Evolutionary conservation across 345 rosid genomes (phyloP).

Genomic region (Acer campestre): DNA sequence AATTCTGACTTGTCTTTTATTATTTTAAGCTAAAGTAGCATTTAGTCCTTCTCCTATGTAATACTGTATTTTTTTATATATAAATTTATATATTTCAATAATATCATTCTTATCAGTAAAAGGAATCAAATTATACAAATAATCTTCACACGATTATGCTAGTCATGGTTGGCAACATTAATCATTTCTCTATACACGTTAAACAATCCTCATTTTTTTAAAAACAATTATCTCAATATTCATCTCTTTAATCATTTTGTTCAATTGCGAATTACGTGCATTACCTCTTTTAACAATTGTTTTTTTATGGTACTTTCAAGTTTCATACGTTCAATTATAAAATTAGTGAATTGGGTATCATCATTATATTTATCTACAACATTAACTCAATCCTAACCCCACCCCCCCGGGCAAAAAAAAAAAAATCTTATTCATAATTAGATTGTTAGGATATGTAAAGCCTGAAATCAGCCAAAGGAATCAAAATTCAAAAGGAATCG

Average conservation of each 20-base stretch:
- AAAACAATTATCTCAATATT: background rate
- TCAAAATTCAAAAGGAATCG: no score
- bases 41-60: no score
- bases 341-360: background rate
- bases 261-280: background rate
- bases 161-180: no score
- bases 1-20: background rate
- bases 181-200: no score
- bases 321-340: background rate
- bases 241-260: background rate
- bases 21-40: background rate
- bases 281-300: background rate
- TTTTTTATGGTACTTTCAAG: background rate
- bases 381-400: background rate
- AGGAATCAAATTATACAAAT: background rate
- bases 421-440: background rate
- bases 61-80: no score
- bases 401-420: no score
- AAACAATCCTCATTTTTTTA: no score
- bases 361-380: background rate
- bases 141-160: background rate
- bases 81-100: background rate
- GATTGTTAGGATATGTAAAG: background rate
- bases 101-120: constrained; percentile 6
- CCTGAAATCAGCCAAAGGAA: no score